Evolutionary conservation across 1,139 yeast species (phyloP).

Genomic region (Yamadazyma diddensiae): DNA sequence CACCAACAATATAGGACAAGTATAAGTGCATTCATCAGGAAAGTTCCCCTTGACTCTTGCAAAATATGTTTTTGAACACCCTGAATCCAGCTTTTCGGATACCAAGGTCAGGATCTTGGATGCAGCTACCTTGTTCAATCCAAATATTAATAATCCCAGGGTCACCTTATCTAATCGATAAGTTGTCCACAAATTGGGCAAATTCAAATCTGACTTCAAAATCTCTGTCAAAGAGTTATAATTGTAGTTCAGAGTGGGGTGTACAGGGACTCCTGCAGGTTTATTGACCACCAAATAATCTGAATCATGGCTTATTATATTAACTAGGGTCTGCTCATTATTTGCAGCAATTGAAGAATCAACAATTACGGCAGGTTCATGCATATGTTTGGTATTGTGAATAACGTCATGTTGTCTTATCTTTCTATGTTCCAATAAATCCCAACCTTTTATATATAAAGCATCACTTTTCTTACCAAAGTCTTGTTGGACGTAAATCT

Average conservation of each 20-base stretch:
- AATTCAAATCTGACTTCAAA: constrained; percentile 36
- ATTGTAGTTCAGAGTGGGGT: constrained; percentile 68
- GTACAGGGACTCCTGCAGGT: constrained; percentile 78
- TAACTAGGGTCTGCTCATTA: constrained; percentile 20
- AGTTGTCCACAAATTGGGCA: constrained; percentile 49
- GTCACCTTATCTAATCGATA: constrained; percentile 74
- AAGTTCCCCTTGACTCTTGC: constrained; percentile 65
- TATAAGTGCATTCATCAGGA: constrained; percentile 31
- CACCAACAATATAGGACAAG: constrained; percentile 36
- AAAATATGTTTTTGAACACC: constrained; percentile 50
- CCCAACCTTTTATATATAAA: constrained; percentile 19
- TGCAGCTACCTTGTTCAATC: constrained; percentile 46
- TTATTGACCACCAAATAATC: constrained; percentile 61
- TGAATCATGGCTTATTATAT: constrained; percentile 46
- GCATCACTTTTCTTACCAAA: constrained; percentile 18
- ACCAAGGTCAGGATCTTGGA: constrained; percentile 40
- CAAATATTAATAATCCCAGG: constrained; percentile 67
- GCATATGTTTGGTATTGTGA: constrained; percentile 49
- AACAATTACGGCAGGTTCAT: constrained; percentile 55
- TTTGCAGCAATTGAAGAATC: constrained; percentile 17
- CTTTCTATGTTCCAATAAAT: constrained; percentile 18
- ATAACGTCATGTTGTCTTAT: constrained; percentile 51
- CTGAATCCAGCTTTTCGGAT: constrained; percentile 27
- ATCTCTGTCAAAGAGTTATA: constrained; percentile 63
- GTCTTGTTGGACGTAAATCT: constrained; percentile 25